Conservation (phyloP, 257 asterid genomes). For the Paraleonurus japonicus region DNA sequence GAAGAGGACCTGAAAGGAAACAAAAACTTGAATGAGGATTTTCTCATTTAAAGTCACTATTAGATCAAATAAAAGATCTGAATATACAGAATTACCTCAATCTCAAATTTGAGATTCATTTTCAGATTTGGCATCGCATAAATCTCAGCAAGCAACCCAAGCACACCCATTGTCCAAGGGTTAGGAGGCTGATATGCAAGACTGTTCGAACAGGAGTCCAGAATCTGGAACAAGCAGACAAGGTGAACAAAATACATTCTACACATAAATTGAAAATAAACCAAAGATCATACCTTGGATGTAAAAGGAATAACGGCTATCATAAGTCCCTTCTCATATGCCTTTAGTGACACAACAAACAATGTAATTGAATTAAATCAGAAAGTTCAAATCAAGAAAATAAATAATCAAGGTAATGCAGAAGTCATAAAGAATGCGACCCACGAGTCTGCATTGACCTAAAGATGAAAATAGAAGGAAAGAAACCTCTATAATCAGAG, state of each 20-base stretch:
- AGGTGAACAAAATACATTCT: slow-evolving; percentile 8
- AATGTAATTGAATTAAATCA: neutral
- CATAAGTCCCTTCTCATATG: slow-evolving; percentile 95
- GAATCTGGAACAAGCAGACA: slow-evolving; percentile 47
- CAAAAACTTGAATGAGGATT: slow-evolving; percentile 5
- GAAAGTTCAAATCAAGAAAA: slow-evolving; percentile 4
- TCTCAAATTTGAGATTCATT: slow-evolving; percentile 97
- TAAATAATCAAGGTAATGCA: neutral
- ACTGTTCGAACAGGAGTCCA: slow-evolving; percentile 93
- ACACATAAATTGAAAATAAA: slow-evolving; percentile 5
- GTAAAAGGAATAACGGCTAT: slow-evolving; percentile 97
- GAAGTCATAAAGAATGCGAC: neutral
- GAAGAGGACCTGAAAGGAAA: slow-evolving; percentile 75
- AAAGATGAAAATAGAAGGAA: slow-evolving; percentile 19
- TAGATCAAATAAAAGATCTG: slow-evolving; percentile 1
- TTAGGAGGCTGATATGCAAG: slow-evolving; percentile 96
- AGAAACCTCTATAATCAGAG: slow-evolving; percentile 77
- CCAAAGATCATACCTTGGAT: slow-evolving; percentile 64
- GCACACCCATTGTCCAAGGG: slow-evolving; percentile 99
- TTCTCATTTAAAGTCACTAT: neutral
- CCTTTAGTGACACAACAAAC: slow-evolving; percentile 48
- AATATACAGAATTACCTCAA: slow-evolving; percentile 59
- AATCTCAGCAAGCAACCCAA: slow-evolving; percentile 89
- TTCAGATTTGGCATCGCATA: slow-evolving; percentile 95
- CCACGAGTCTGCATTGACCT: neutral